Conservation (phyloP, 108 stramenopile genomes). For the Schizochytrium sp. region DNA sequence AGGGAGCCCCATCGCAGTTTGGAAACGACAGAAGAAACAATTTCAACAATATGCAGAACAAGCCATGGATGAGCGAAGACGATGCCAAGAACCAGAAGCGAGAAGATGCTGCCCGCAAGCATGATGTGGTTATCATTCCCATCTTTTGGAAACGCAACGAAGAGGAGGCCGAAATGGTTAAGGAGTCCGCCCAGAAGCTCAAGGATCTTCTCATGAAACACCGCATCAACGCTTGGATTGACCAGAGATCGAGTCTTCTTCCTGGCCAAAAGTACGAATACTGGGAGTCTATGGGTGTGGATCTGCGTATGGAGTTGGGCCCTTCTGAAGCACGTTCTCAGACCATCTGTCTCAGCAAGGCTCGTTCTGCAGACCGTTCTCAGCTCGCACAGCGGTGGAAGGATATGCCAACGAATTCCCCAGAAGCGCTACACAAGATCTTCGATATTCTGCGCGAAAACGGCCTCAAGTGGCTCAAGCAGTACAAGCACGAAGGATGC, state of each 20-base stretch:
- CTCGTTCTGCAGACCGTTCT: not conserved
- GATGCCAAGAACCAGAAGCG: conserved; percentile 39
- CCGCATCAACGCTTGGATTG: conserved; percentile 59
- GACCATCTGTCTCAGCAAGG: conserved; percentile 47
- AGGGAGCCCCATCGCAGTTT: not conserved
- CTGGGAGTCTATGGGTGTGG: conserved; percentile 48
- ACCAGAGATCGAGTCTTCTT: conserved; percentile 47
- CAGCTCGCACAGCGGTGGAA: conserved; percentile 14
- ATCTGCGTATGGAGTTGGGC: conserved; percentile 50
- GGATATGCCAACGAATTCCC: not conserved
- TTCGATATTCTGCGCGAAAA: conserved; percentile 32
- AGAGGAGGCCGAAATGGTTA: conserved; percentile 48
- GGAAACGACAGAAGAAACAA: not conserved
- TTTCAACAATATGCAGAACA: not conserved
- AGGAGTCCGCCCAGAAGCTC: conserved; percentile 38
- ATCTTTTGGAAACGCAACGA: conserved; percentile 43
- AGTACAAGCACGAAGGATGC: conserved; percentile 10
- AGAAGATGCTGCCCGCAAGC: conserved; percentile 43
- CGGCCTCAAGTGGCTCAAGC: conserved; percentile 55
- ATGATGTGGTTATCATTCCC: conserved; percentile 50
- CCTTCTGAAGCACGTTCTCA: conserved; percentile 37
- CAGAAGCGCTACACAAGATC: conserved; percentile 47
- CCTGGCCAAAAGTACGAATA: conserved; percentile 60
- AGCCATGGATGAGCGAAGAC: conserved; percentile 47
- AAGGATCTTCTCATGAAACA: conserved; percentile 57